These are phyloP conservation scores for Aspergillus texensis DNA, from an alignment of 2,329 filamentous ascomycete genomes.

Conservation along the genomic window DNA sequence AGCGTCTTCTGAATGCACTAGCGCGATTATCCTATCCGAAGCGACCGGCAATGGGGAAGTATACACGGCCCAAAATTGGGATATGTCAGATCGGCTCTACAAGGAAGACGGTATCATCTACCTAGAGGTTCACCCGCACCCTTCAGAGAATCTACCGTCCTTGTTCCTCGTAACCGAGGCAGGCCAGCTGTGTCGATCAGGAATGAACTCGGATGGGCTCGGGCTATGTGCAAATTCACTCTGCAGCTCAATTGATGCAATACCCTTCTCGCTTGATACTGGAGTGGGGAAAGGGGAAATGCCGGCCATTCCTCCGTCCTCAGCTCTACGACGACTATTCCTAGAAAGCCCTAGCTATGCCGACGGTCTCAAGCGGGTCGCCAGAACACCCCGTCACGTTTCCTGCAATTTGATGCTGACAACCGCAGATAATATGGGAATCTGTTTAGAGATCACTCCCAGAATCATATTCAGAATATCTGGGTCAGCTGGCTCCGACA, in stretches of 20 bases:
- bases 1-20: not conserved
- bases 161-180: not conserved
- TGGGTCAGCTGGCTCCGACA: not conserved
- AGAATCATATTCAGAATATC: not conserved
- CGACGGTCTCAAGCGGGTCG: not conserved
- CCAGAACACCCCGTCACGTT: not conserved
- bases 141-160: not conserved
- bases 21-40: not conserved
- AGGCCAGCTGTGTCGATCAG: not conserved
- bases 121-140: not conserved
- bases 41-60: not conserved
- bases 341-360: not conserved
- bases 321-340: not conserved
- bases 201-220: not conserved
- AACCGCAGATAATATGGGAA: not conserved
- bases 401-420: not conserved
- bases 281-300: not conserved
- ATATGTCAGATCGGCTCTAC: not conserved
- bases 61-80: not conserved
- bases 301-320: not conserved
- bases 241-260: not conserved
- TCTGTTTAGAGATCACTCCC: not conserved
- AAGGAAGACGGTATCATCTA: not conserved
- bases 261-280: not conserved
- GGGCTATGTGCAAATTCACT: not conserved